Conservation (phyloP, 768 basidiomycete species). For the Lyophyllum shimeji region DNA sequence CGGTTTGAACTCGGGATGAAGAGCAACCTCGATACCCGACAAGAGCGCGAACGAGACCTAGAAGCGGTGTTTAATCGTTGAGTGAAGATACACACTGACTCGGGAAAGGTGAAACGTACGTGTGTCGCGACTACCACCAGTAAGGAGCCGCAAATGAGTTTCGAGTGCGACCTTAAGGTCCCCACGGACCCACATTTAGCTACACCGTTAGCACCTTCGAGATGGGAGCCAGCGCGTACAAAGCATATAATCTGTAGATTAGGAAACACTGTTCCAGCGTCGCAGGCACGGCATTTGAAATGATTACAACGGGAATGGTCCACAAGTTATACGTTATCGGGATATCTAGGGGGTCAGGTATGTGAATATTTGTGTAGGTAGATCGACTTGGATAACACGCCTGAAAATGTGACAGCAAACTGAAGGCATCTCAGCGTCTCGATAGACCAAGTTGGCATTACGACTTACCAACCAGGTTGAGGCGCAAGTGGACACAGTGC, state of each 20-base stretch:
- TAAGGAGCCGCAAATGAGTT: not conserved
- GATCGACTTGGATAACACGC: not conserved
- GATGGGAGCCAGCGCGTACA: slow-evolving; percentile 1
- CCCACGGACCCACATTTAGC: not conserved
- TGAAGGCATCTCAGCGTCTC: not conserved
- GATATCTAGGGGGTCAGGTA: not conserved
- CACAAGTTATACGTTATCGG: slow-evolving; percentile 1
- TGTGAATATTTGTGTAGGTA: not conserved
- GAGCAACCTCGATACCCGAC: not conserved
- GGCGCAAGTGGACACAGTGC: slow-evolving; percentile 7
- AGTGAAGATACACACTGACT: not conserved
- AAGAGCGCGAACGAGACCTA: slow-evolving; percentile 1
- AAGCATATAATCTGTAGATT: slow-evolving; percentile 9
- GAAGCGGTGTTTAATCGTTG: not conserved
- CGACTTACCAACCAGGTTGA: slow-evolving; percentile 8
- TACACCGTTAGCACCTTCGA: not conserved
- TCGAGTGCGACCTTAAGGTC: not conserved
- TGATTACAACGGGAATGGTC: slow-evolving; percentile 6
- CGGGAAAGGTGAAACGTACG: not conserved
- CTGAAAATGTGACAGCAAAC: slow-evolving; percentile 3
- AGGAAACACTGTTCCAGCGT: slow-evolving; percentile 15
- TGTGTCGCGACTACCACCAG: not conserved
- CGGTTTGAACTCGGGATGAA: not conserved
- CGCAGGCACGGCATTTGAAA: slow-evolving; percentile 5
- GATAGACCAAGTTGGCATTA: not conserved